Conservation (phyloP, 768 basidiomycete species). For the Coprinellus aureogranulatus region DNA sequence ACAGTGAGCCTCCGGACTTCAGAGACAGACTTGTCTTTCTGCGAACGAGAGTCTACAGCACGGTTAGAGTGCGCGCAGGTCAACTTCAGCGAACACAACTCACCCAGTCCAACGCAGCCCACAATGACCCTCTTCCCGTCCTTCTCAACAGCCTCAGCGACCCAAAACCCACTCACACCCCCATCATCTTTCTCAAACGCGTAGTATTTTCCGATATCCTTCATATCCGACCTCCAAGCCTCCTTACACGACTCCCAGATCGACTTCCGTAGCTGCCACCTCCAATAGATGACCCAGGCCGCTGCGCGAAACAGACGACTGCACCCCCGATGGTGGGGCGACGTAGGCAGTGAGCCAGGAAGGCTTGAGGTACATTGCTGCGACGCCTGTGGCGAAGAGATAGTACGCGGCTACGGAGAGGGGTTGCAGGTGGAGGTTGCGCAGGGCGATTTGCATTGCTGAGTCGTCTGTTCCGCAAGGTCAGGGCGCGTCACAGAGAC, state of each 20-base stretch:
- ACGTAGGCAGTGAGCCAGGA: neutral
- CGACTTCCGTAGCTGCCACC: neutral
- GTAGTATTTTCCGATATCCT: neutral
- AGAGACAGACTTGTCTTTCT: neutral
- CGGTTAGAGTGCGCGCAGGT: neutral
- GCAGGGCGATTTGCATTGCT: neutral
- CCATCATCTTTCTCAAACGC: conserved; percentile 1
- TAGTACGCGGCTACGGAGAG: neutral
- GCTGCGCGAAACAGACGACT: neutral
- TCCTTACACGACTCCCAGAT: neutral
- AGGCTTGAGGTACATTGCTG: neutral
- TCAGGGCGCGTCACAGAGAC: neutral
- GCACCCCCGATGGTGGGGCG: neutral
- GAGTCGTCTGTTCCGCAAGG: neutral
- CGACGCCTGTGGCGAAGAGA: neutral
- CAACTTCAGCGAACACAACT: neutral
- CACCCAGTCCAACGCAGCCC: neutral
- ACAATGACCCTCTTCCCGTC: neutral
- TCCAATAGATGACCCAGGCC: neutral
- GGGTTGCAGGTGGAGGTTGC: neutral
- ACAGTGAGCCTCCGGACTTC: neutral
- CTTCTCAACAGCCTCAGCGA: neutral
- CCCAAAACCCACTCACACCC: conserved; percentile 1
- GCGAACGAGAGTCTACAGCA: neutral
- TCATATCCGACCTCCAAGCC: neutral